phyloP scores from a whole-genome alignment of 768 basidiomycete species.

The Dentipellis fragilis region DNA sequence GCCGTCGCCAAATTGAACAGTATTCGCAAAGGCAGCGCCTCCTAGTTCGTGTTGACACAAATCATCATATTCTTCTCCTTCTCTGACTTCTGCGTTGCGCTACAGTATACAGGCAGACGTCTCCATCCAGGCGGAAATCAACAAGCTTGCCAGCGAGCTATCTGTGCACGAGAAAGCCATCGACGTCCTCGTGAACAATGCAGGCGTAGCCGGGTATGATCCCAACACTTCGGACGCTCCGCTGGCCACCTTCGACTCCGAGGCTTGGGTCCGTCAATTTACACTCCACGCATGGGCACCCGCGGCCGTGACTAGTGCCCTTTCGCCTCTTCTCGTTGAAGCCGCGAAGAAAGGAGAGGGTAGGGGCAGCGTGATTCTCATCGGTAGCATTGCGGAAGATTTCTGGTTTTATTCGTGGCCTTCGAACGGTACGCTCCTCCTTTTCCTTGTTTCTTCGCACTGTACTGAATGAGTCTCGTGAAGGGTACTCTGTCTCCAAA shows the following conservation, averaged over 20 bases:
- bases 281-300: slow-evolving; percentile 61
- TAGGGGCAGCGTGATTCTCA: too few species aligned
- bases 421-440: slow-evolving; percentile 66
- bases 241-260: slow-evolving; percentile 49
- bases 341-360: too few species aligned
- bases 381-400: too few species aligned
- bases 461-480: slow-evolving; percentile 36
- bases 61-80: slow-evolving; percentile 30
- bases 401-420: slow-evolving; percentile 26
- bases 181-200: slow-evolving; percentile 70
- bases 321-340: slow-evolving; percentile 42
- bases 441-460: slow-evolving; percentile 70
- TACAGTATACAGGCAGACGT: slow-evolving; percentile 58
- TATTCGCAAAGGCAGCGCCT: slow-evolving; percentile 1
- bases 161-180: slow-evolving; percentile 56
- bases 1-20: slow-evolving; percentile 45
- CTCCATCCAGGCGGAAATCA: slow-evolving; percentile 35
- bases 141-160: slow-evolving; percentile 32
- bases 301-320: slow-evolving; percentile 64
- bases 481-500: too few species aligned
- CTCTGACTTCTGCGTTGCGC: slow-evolving; percentile 53
- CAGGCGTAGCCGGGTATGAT: slow-evolving; percentile 40
- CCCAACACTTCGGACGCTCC: slow-evolving; percentile 29
- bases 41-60: slow-evolving; percentile 12
- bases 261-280: slow-evolving; percentile 66